phyloP scores from a whole-genome alignment of 305 asterid genomes.

The Plantago coronopus region DNA sequence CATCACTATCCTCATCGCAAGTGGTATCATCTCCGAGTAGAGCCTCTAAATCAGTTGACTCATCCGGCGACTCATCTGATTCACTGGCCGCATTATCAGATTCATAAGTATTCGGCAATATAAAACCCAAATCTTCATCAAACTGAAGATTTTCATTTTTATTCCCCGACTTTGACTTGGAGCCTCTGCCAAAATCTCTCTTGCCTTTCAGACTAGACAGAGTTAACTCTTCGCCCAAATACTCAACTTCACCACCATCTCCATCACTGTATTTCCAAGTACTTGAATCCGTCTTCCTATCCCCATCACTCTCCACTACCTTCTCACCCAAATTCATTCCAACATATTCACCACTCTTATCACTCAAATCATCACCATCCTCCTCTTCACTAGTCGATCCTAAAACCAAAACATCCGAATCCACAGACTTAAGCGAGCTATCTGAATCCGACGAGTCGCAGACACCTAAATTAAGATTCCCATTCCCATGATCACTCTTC shows the following conservation, averaged over 20 bases:
- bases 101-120: not conserved
- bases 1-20: constrained; percentile 33
- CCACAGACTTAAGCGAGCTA: too few species aligned
- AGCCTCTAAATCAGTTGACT: not conserved
- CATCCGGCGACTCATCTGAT: not conserved
- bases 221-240: not conserved
- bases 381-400: too few species aligned
- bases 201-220: too few species aligned
- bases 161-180: not conserved
- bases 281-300: not conserved
- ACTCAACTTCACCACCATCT: not conserved
- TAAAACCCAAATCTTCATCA: not conserved
- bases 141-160: not conserved
- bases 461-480: not conserved
- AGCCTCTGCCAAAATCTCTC: not conserved
- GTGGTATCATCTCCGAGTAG: constrained; percentile 18
- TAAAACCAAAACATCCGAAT: too few species aligned
- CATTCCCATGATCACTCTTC: not conserved
- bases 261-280: not conserved
- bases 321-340: too few species aligned
- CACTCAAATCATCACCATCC: not conserved
- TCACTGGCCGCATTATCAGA: constrained; percentile 16
- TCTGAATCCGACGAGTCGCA: too few species aligned
- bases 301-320: too few species aligned
- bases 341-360: not conserved